phyloP scores from a whole-genome alignment of 768 basidiomycete species.

The Leccinum incarnatum region DNA sequence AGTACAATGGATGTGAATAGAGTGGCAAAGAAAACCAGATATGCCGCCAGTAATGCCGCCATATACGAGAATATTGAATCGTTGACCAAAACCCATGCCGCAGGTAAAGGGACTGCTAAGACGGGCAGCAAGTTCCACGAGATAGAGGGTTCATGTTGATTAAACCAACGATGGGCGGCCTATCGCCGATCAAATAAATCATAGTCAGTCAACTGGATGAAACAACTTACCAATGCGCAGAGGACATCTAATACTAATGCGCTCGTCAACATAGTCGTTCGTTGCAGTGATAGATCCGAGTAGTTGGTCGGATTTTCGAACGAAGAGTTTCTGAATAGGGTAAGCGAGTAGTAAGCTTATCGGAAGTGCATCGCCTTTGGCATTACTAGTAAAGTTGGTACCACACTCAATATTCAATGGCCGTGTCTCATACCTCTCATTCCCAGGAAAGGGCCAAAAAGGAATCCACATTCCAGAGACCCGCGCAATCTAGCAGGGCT shows the following conservation, averaged over 20 bases:
- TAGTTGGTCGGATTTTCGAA: neutral
- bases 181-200: neutral
- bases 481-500: neutral
- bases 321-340: constrained; percentile 1
- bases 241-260: constrained; percentile 15
- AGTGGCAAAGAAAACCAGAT: constrained; percentile 17
- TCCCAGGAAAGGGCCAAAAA: neutral
- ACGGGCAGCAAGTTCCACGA: constrained; percentile 16
- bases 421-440: neutral
- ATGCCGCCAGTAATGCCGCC: constrained; percentile 10
- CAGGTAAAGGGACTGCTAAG: constrained; percentile 13
- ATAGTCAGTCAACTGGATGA: neutral
- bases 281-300: neutral
- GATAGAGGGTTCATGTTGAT: constrained; percentile 15
- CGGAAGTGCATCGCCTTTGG: constrained; percentile 6
- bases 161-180: constrained; percentile 17
- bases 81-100: constrained; percentile 10
- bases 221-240: constrained; percentile 16
- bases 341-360: constrained; percentile 1
- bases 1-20: constrained; percentile 27
- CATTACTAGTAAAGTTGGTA: no score
- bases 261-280: constrained; percentile 7
- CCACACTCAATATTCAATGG: no score
- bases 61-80: constrained; percentile 2
- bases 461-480: neutral